Evolutionary conservation across 257 asterid genomes (phyloP).

Genomic region (Hygrophila difformis): DNA sequence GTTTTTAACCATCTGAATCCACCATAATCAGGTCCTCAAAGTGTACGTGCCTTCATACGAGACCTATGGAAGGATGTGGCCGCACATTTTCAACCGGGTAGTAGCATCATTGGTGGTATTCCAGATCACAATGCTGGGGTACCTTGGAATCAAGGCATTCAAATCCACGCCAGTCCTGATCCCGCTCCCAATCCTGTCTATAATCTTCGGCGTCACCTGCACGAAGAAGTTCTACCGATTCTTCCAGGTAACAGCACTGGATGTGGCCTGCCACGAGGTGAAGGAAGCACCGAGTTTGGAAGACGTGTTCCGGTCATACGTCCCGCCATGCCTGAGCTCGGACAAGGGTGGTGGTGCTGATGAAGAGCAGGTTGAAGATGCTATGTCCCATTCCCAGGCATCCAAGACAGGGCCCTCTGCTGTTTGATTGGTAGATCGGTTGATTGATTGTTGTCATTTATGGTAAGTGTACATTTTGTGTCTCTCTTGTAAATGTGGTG

Average conservation of each 20-base stretch:
- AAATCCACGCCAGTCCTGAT: slow-evolving; percentile 23
- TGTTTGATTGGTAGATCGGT: no score
- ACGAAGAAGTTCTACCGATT: slow-evolving; percentile 32
- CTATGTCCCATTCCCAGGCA: background rate
- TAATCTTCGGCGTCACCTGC: slow-evolving; percentile 29
- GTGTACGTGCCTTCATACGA: slow-evolving; percentile 50
- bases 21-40: slow-evolving; percentile 53
- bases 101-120: slow-evolving; percentile 37
- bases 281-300: slow-evolving; percentile 48
- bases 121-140: slow-evolving; percentile 51
- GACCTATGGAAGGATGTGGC: slow-evolving; percentile 62
- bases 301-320: slow-evolving; percentile 28
- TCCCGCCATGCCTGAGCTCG: slow-evolving; percentile 39
- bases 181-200: slow-evolving; percentile 38
- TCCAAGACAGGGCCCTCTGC: background rate
- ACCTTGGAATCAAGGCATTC: slow-evolving; percentile 30
- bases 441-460: no score
- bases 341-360: background rate
- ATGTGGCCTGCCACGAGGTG: slow-evolving; percentile 30
- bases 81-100: slow-evolving; percentile 40
- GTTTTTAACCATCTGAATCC: no score
- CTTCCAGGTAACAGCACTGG: slow-evolving; percentile 38
- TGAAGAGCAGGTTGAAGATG: background rate
- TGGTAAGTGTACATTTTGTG: background rate
- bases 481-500: background rate